Percentiles rank a stretch among this genome's conserved stretches.
phyloP scores from a whole-genome alignment of 163 green algal species.

The Scenedesmus sp. region DNA sequence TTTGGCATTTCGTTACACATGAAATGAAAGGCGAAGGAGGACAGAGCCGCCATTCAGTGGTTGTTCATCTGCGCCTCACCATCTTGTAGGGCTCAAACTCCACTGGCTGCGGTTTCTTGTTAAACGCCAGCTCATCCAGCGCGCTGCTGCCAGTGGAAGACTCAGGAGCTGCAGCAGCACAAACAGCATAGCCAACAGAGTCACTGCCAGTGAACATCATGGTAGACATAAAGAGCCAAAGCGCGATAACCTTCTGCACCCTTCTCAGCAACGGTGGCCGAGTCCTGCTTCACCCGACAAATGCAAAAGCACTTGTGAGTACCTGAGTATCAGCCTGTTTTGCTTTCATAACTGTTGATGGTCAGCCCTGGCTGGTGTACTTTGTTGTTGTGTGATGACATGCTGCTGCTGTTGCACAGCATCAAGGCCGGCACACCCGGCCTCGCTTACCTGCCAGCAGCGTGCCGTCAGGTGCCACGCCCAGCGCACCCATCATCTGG shows the following conservation, averaged over 20 bases:
- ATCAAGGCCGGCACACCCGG: not conserved
- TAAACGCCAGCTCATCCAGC: constrained; percentile 67
- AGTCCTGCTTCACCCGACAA: too few relatives aligned
- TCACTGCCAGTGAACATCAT: too few relatives aligned
- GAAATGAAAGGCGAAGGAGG: not conserved
- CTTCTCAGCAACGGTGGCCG: too few relatives aligned
- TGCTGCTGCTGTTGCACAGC: not conserved
- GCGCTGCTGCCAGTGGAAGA: not conserved
- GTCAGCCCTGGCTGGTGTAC: too few relatives aligned
- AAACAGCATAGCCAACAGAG: not conserved
- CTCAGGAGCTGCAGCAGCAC: not conserved
- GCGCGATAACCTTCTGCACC: too few relatives aligned
- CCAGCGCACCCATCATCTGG: constrained; percentile 36
- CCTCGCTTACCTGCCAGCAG: constrained; percentile 9
- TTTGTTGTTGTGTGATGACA: too few relatives aligned
- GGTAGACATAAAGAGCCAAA: too few relatives aligned
- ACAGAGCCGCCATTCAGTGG: too few relatives aligned
- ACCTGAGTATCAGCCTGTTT: too few relatives aligned
- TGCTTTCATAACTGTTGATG: too few relatives aligned
- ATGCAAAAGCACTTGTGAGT: too few relatives aligned
- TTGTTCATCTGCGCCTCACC: constrained; percentile 37
- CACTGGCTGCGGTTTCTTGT: constrained; percentile 68
- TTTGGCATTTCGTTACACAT: not conserved
- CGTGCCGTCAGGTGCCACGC: constrained; percentile 32
- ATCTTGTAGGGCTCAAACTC: constrained; percentile 77